Base-by-base conservation (phyloP, 2,329 filamentous ascomycete genomes). In the Aspergillus pseudoglaucus region DNA sequence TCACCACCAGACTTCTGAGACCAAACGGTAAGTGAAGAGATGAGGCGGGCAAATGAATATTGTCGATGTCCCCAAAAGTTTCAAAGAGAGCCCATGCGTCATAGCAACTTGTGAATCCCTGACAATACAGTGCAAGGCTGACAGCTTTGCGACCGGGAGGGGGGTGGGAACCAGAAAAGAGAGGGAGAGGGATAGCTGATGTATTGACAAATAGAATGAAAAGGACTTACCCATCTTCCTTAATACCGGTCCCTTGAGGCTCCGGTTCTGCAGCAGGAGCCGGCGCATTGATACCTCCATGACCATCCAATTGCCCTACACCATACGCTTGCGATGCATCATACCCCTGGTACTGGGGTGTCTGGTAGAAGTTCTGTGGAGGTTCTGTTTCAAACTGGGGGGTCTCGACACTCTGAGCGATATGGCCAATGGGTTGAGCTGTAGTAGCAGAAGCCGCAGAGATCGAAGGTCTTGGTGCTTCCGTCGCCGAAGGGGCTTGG, bases 161-260 rank as follows among this genome's bases (percentile, higher is more conserved):
- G 18, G 10, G 18, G n/a, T n/a, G n/a, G 10, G 18, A 39, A 20
- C 8, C 12, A 10, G 10, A 18, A 39, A 22, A 39, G 10, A 39
- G 18, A 39, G 9, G 17, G 10, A 20, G 33, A 42, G 50, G 33
- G 33, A 46, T 23, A 59, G 48, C 50, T 41, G 22, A 42, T 30
- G 35, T 23, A 42, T 25, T 35, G 38, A 22, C 39, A 41, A 30
- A 46, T 40, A 46, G n/a, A 20, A 40, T 10, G 18, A 25, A 18
- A 18, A 42, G 14, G n/a, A 82, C 88, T 90, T 84, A 94, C 88
- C 88, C 88, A 66, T 94, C 88, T 81, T 94, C 88, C 71, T 94
- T 94, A 48, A 90, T 87, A 43, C 69, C 70, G 20, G 69, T 73
- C 41, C 65, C 67, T 42, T 69, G 66, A 44, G 56, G 59, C 39